These are phyloP conservation scores for Fusarium abutilonis DNA, from an alignment of 2,329 filamentous ascomycete species.

Conservation along the genomic window DNA sequence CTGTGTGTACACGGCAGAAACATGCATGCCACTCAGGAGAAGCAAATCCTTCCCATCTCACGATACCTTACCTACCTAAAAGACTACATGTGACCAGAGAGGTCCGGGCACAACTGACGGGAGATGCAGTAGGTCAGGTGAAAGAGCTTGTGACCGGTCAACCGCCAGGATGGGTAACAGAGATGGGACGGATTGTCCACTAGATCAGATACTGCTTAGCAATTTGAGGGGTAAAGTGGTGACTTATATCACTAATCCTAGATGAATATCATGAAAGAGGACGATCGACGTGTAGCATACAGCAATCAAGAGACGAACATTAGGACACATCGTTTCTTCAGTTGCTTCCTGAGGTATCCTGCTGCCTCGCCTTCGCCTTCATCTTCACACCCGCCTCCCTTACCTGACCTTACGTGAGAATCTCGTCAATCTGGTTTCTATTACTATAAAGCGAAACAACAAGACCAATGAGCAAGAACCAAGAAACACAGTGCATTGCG, in stretches of 20 bases:
- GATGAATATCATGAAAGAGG: conserved; percentile 7
- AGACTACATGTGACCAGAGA: conserved; percentile 29
- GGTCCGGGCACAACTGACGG: conserved; percentile 18
- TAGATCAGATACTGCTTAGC: conserved; percentile 24
- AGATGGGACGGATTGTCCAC: conserved; percentile 21
- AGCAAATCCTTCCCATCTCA: conserved; percentile 10
- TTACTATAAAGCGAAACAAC: neutral
- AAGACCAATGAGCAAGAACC: conserved; percentile 9
- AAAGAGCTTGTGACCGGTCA: conserved; percentile 35
- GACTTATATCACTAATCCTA: conserved; percentile 6
- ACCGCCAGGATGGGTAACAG: conserved; percentile 26
- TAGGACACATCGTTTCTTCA: neutral
- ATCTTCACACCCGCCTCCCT: conserved; percentile 29
- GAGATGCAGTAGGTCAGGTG: conserved; percentile 35
- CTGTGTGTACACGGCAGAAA: conserved; percentile 4
- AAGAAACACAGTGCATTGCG: conserved; percentile 22
- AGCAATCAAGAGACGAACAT: neutral
- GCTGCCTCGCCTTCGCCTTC: neutral
- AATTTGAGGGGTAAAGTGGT: conserved; percentile 35
- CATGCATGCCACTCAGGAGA: neutral
- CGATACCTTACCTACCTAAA: conserved; percentile 17
- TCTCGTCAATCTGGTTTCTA: conserved; percentile 20
- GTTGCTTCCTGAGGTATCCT: conserved; percentile 11
- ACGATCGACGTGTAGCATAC: conserved; percentile 2
- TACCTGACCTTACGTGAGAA: conserved; percentile 38